Base-by-base conservation (phyloP, 1,139 yeast species). In the Pichia sp. region DNA sequence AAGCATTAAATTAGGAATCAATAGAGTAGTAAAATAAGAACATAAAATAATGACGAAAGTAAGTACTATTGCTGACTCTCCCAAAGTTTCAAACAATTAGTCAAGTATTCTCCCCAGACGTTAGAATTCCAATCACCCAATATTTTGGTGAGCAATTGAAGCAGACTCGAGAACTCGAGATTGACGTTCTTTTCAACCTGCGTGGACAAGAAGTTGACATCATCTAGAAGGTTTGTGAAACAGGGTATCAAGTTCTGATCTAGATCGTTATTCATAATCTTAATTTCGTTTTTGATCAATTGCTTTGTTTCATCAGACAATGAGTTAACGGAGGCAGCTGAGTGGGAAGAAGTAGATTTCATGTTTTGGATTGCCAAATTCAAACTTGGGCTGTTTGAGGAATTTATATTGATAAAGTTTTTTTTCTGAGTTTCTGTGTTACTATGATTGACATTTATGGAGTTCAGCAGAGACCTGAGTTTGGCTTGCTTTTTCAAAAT, bases 401-500 rank as follows among this genome's bases (percentile, higher is more conserved):
- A 48, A 30, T 45, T 32, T 5, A 47, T 16, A 15, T 30, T 45
- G 31, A 36, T 19, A 5, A 34, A 10, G 8, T 15, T 8, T 31
- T 64, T 52, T n/a, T 62, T 61, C 47, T 63, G 59, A 49, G 62
- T 59, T 46, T 67, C 54, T 40, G 62, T 45, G 32, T 32, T n/a
- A n/a, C 23, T 63, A 13, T 51, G 47, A 15, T 64, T 64, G 6
- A 65, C 57, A 7, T 57, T 56, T 40, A 66, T 56, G 41, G 61
- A 57, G 5, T 58, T 62, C 11, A 67, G 57, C 6, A 68, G 55
- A 15, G 52, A 49, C 48, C 59, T 61, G 13, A 67, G 50, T 23
- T 67, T 56, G 8, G 50, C 36, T 52, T 70, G 72, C 40, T 64
- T 67, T 42, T 62, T 55, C 10, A 63, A 15, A n/a, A 69, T 67